Evolutionary conservation across 805 yeast species (phyloP).

Genomic region (Metschnikowia anglica): DNA sequence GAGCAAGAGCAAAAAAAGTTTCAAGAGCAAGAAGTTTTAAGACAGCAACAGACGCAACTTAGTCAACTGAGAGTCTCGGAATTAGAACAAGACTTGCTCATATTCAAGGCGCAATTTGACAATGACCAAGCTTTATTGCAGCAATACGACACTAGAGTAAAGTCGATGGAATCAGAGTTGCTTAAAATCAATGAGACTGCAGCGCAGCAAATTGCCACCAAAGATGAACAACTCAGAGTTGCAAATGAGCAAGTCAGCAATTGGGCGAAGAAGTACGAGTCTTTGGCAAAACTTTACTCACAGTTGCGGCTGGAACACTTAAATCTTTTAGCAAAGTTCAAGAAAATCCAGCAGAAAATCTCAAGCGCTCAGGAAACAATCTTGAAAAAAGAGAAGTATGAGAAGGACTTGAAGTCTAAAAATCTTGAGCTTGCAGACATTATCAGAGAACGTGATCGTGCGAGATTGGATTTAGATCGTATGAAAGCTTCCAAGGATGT

Average conservation of each 20-base stretch:
- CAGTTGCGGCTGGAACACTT: conserved; percentile 91
- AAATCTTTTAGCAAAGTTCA: conserved; percentile 70
- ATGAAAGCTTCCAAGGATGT: conserved; percentile 60
- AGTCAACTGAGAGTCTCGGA: conserved; percentile 78
- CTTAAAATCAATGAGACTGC: conserved; percentile 59
- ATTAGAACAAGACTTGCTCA: conserved; percentile 74
- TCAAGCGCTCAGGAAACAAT: conserved; percentile 88
- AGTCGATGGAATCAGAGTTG: conserved; percentile 74
- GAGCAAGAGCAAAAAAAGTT: conserved; percentile 68
- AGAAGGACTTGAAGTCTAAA: conserved; percentile 79
- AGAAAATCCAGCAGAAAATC: conserved; percentile 81
- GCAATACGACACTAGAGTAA: conserved; percentile 85
- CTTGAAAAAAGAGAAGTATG: conserved; percentile 76
- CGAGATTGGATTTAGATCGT: conserved; percentile 77
- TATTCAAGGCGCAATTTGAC: conserved; percentile 77
- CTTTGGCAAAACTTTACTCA: conserved; percentile 83
- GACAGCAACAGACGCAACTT: conserved; percentile 68
- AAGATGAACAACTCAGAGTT: conserved; percentile 65
- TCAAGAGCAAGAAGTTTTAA: conserved; percentile 63
- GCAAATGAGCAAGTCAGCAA: conserved; percentile 71
- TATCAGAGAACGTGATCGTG: conserved; percentile 86
- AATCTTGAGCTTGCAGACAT: conserved; percentile 85
- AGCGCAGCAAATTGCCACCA: conserved; percentile 68
- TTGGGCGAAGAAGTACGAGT: conserved; percentile 87
- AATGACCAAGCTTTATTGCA: conserved; percentile 79